A percentile compares a stretch with the other conserved stretches of the same genome.
Conservation (phyloP, 305 asterid species). For the Rubia peregrina region DNA sequence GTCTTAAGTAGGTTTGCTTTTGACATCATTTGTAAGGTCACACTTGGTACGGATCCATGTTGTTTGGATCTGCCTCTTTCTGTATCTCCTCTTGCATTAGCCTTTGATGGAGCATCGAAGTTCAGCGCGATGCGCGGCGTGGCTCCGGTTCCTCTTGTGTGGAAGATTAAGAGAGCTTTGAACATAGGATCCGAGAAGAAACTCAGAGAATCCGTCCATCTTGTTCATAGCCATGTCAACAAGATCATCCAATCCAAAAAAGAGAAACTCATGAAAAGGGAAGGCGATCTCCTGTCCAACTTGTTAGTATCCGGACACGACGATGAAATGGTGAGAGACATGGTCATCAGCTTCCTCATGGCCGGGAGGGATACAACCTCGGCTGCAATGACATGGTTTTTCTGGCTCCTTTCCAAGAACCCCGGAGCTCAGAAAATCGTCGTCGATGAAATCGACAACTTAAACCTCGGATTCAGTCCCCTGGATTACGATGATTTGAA, state of each 20-base stretch:
- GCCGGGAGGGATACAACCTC: constrained; percentile 32
- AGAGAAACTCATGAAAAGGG: not conserved
- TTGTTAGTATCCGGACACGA: constrained; percentile 15
- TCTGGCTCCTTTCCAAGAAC: constrained; percentile 22
- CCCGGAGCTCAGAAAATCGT: not conserved
- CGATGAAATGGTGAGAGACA: constrained; percentile 23
- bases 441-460: not conserved
- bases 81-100: constrained; percentile 34
- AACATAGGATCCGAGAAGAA: constrained; percentile 53
- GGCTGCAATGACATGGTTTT: constrained; percentile 25
- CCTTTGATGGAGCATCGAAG: constrained; percentile 57
- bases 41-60: constrained; percentile 54
- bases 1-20: constrained; percentile 52
- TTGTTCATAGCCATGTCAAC: constrained; percentile 41
- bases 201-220: constrained; percentile 37
- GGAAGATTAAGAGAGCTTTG: constrained; percentile 52
- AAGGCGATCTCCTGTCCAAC: constrained; percentile 35
- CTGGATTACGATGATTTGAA: constrained; percentile 38
- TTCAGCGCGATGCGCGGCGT: constrained; percentile 57
- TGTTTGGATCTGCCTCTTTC: constrained; percentile 39
- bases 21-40: constrained; percentile 50
- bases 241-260: constrained; percentile 41
- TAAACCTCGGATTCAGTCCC: constrained; percentile 21
- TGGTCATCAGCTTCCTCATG: constrained; percentile 25
- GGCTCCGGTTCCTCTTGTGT: constrained; percentile 36